Evolutionary conservation across 352 stramenopile genomes (phyloP).

Genomic region (Pythium periplocum): DNA sequence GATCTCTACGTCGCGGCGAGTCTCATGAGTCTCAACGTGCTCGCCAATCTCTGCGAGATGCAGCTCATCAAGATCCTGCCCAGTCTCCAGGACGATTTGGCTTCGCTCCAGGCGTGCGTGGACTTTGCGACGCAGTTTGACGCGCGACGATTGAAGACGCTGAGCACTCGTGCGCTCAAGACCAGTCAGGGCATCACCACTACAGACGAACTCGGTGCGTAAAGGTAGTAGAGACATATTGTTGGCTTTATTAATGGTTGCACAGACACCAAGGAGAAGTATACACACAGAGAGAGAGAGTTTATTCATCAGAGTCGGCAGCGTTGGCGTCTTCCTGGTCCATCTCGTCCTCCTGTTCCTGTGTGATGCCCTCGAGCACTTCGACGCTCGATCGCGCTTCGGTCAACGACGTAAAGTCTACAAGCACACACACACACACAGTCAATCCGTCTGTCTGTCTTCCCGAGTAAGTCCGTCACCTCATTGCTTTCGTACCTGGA

Average conservation of each 20-base stretch:
- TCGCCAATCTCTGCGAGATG: constrained; percentile 58
- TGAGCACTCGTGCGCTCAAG: constrained; percentile 25
- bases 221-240: background rate
- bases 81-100: constrained; percentile 30
- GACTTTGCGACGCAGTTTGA: constrained; percentile 66
- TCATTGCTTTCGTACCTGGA: constrained; percentile 27
- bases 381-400: constrained; percentile 36
- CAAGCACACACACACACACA: background rate
- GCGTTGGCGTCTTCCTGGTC: no score
- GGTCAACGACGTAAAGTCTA: constrained; percentile 57
- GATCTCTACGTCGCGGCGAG: constrained; percentile 65
- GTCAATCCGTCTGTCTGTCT: background rate
- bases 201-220: background rate
- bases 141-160: constrained; percentile 37
- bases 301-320: background rate
- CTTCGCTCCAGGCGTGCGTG: constrained; percentile 47
- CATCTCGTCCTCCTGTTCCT: background rate
- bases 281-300: background rate
- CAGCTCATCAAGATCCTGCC: constrained; percentile 48
- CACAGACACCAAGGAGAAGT: background rate
- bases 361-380: constrained; percentile 12
- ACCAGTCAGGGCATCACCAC: constrained; percentile 5
- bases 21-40: constrained; percentile 41
- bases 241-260: no score
- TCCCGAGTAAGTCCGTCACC: background rate